These are phyloP conservation scores for Mycosphaerella sp. DNA, from an alignment of 2,329 filamentous ascomycete genomes.

Conservation along the genomic window DNA sequence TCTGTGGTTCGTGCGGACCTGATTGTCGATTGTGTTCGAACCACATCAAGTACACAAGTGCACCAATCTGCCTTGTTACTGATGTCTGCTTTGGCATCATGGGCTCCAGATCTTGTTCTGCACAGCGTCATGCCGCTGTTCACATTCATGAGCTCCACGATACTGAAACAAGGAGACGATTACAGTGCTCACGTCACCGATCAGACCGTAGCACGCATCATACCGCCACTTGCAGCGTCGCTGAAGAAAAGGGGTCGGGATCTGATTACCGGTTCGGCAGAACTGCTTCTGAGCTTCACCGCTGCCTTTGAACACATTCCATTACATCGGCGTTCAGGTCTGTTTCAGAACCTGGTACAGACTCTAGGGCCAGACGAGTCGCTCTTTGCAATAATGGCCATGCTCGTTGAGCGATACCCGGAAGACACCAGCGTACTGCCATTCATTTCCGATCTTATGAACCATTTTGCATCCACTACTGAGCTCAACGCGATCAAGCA, in stretches of 20 bases:
- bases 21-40: conserved; percentile 89
- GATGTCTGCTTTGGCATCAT: conserved; percentile 77
- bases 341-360: conserved; percentile 79
- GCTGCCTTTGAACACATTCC: conserved; percentile 96
- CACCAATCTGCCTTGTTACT: conserved; percentile 87
- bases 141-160: conserved; percentile 91
- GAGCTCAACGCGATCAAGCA: conserved; percentile 69
- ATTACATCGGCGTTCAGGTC: conserved; percentile 68
- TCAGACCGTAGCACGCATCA: conserved; percentile 85
- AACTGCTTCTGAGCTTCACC: conserved; percentile 90
- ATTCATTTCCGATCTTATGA: conserved; percentile 71
- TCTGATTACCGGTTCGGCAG: conserved; percentile 73
- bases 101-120: conserved; percentile 82
- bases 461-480: conserved; percentile 64
- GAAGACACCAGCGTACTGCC: conserved; percentile 64
- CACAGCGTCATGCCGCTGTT: conserved; percentile 99
- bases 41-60: conserved; percentile 83
- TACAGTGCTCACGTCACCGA: conserved; percentile 96
- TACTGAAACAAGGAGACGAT: conserved; percentile 87
- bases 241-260: conserved; percentile 72
- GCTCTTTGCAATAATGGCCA: conserved; percentile 76
- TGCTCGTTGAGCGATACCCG: conserved; percentile 85
- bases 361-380: conserved; percentile 83
- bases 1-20: conserved; percentile 80
- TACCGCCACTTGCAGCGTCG: conserved; percentile 83